Conservation (phyloP, 129 eudicot species). For the Mikania micrantha region DNA sequence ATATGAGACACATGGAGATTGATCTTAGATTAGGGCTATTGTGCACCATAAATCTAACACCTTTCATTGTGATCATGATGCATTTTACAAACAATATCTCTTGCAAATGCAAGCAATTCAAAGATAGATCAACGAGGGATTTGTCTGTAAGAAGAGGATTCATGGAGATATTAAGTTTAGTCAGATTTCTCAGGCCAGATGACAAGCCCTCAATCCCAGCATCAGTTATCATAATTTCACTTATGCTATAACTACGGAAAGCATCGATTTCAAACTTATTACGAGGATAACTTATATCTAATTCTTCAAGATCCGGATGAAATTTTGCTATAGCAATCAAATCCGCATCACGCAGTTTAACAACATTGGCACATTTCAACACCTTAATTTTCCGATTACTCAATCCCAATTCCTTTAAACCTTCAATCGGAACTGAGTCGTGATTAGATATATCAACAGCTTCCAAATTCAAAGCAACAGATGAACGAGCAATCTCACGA, state of each 20-base stretch:
- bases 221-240: conserved; percentile 39
- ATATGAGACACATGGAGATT: conserved; percentile 17
- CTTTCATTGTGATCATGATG: conserved; percentile 29
- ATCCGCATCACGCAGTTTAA: conserved; percentile 35
- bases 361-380: conserved; percentile 34
- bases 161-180: conserved; percentile 34
- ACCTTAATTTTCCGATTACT: conserved; percentile 37
- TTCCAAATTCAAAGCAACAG: conserved; percentile 22
- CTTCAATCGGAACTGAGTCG: conserved; percentile 20
- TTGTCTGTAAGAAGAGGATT: conserved; percentile 42
- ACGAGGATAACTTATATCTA: conserved; percentile 51
- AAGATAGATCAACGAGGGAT: conserved; percentile 31
- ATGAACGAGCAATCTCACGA: conserved; percentile 20
- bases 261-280: conserved; percentile 6
- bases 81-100: conserved; percentile 31
- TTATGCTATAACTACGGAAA: not conserved
- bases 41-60: conserved; percentile 30
- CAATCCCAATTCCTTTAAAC: conserved; percentile 29
- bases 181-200: conserved; percentile 31
- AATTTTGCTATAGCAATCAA: conserved; percentile 27
- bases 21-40: conserved; percentile 28
- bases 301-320: conserved; percentile 40
- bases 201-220: conserved; percentile 37
- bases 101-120: conserved; percentile 32
- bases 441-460: conserved; percentile 36